Evolutionary conservation across 106 monocot species (phyloP).

Genomic region (Dendrobium nobile): DNA sequence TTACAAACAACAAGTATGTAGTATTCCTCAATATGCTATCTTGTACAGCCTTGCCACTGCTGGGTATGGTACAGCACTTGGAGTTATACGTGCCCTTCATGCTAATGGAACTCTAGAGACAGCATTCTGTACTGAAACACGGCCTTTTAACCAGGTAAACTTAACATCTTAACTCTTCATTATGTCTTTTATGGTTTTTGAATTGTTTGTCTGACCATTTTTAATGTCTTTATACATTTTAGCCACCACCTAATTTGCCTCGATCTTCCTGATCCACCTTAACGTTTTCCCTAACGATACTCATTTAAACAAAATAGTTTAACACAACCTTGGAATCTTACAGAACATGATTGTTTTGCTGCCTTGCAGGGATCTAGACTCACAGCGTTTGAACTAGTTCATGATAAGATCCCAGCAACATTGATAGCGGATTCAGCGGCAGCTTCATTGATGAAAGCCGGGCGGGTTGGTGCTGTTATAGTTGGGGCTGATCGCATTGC

Average conservation of each 20-base stretch:
- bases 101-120: slow-evolving; percentile 50
- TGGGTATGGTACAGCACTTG: slow-evolving; percentile 98
- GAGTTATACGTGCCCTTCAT: slow-evolving; percentile 86
- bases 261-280: neutral
- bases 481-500: slow-evolving; percentile 97
- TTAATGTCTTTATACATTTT: neutral
- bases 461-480: slow-evolving; percentile 65
- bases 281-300: neutral
- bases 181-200: neutral
- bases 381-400: slow-evolving; percentile 91
- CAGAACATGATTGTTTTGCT: neutral
- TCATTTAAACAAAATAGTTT: neutral
- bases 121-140: slow-evolving; percentile 93
- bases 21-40: neutral
- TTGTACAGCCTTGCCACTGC: slow-evolving; percentile 84
- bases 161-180: neutral
- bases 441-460: slow-evolving; percentile 83
- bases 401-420: slow-evolving; percentile 89
- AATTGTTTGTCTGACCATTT: neutral
- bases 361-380: slow-evolving; percentile 82
- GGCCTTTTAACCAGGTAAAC: slow-evolving; percentile 89
- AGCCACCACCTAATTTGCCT: neutral
- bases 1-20: neutral
- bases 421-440: slow-evolving; percentile 89
- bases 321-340: neutral